Evolutionary conservation across 2,329 filamentous ascomycete species (phyloP), one percentile per base, ranked within the genome.

Genomic region (Dothistroma pini): DNA sequence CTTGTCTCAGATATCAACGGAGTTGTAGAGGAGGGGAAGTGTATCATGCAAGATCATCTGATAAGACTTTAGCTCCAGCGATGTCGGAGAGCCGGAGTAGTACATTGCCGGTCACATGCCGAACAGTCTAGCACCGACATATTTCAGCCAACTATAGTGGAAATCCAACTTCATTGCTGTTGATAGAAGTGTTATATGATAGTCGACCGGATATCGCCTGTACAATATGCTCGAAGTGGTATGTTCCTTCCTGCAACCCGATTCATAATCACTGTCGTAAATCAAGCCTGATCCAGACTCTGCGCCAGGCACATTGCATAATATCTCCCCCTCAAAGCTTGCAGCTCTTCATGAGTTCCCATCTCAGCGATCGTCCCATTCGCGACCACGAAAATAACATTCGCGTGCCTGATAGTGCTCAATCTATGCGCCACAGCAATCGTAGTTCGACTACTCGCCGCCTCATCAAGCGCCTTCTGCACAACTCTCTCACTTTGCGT

Each of bases 401-500:
- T 73, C 1, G 75, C 75, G 51, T 75, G 66, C 47, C 70, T 65
- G 14, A 78, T 70, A 1, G 76, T 78, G 12, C 70, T 72, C 25
- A 78, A 64, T 2, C 76, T 69, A 69, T 79, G 77, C 5, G 77
- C 76, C 1, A 79, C 74, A 1, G 75, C 75, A 21, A 80, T 71
- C 49, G 75, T 78, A 0, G 75, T 79, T 9, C 77, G 66, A 7
- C 68, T 70, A 67, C 61, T 61, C 2, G 71, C 48, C 79, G 79
- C 77, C 21, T 71, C 65, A 50, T 91, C 87, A 69, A 93, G 85
- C 0, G 89, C 88, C 0, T 78, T 79, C 73, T 93, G 87, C 10
- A 90, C 85, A 0, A 87, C 76, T 63, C 83, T 83, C 71, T 90
- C 88, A 0, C 83, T 86, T 68, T 87, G 83, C 0, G 85, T 86